Conservation (phyloP, 106 monocot species). For the Allium cepa region DNA sequence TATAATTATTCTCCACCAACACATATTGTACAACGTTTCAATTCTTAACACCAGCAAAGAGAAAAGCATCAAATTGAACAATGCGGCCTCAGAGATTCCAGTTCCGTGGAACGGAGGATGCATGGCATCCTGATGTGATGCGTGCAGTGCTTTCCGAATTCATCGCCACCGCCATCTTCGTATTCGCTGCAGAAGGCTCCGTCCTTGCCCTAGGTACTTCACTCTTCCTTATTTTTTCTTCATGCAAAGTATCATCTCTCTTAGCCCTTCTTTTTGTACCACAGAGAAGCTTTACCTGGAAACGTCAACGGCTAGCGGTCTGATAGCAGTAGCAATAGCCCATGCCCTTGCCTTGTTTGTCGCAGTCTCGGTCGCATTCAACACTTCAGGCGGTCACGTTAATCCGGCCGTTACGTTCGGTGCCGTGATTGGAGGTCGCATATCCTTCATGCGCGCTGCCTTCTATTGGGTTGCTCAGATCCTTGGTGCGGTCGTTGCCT, state of each 20-base stretch:
- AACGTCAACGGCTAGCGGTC: conserved; percentile 32
- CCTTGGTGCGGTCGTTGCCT: conserved; percentile 43
- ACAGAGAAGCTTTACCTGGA: conserved; percentile 34
- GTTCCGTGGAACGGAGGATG: too few relatives aligned
- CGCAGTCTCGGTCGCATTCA: conserved; percentile 34
- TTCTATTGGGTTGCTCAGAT: conserved; percentile 54
- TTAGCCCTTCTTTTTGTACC: not conserved
- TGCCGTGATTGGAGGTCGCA: conserved; percentile 39
- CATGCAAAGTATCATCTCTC: not conserved
- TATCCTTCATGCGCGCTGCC: conserved; percentile 34
- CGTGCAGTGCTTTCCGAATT: too few relatives aligned
- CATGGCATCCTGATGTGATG: too few relatives aligned
- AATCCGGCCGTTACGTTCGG: conserved; percentile 64
- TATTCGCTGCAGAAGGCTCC: too few relatives aligned
- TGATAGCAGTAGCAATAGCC: conserved; percentile 33
- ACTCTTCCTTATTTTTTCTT: conserved; percentile 13
- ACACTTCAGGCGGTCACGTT: conserved; percentile 56
- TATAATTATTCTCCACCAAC: not conserved
- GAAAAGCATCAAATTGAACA: not conserved
- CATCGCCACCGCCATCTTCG: too few relatives aligned
- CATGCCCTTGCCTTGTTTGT: conserved; percentile 37
- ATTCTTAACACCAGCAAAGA: not conserved
- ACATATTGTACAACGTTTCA: too few relatives aligned
- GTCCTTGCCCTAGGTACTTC: not conserved
- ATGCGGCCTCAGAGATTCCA: too few relatives aligned